Conservation (phyloP, 1,139 yeast genomes). For the Maudiozyma humilis region DNA sequence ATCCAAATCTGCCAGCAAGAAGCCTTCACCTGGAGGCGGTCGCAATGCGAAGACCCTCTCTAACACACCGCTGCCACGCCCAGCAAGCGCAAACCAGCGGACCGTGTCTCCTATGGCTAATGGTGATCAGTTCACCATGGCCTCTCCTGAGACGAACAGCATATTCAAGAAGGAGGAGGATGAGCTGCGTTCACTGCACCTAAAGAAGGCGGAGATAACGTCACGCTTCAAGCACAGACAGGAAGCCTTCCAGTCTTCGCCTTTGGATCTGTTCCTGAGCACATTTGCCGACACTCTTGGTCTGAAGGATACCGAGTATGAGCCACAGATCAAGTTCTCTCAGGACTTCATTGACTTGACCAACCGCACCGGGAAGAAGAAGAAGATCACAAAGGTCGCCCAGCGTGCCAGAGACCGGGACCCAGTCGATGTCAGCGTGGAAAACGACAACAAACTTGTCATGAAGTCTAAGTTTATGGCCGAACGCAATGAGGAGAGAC, state of each 20-base stretch:
- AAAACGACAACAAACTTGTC: slow-evolving; percentile 21
- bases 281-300: slow-evolving; percentile 31
- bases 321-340: slow-evolving; percentile 24
- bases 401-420: slow-evolving; percentile 31
- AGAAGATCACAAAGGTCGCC: slow-evolving; percentile 26
- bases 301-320: slow-evolving; percentile 24
- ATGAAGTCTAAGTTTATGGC: slow-evolving; percentile 24
- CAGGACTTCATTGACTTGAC: slow-evolving; percentile 23
- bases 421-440: slow-evolving; percentile 19
- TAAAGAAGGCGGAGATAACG: slow-evolving; percentile 27
- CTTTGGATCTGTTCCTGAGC: slow-evolving; percentile 28
- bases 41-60: slow-evolving; percentile 2
- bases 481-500: slow-evolving; percentile 5
- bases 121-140: slow-evolving; percentile 1
- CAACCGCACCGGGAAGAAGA: slow-evolving; percentile 29
- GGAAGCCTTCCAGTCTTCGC: slow-evolving; percentile 26
- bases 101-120: slow-evolving; percentile 17
- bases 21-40: slow-evolving; percentile 9
- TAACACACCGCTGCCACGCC: slow-evolving; percentile 14
- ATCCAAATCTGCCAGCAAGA: slow-evolving; percentile 10
- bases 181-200: slow-evolving; percentile 21
- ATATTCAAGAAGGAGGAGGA: slow-evolving; percentile 29
- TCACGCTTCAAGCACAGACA: slow-evolving; percentile 31
- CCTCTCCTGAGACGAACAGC: slow-evolving; percentile 11
- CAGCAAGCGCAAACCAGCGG: slow-evolving; percentile 11